Evolutionary conservation across 2,329 filamentous ascomycete species (phyloP).

Genomic region (Pyrenochaeta sp.): DNA sequence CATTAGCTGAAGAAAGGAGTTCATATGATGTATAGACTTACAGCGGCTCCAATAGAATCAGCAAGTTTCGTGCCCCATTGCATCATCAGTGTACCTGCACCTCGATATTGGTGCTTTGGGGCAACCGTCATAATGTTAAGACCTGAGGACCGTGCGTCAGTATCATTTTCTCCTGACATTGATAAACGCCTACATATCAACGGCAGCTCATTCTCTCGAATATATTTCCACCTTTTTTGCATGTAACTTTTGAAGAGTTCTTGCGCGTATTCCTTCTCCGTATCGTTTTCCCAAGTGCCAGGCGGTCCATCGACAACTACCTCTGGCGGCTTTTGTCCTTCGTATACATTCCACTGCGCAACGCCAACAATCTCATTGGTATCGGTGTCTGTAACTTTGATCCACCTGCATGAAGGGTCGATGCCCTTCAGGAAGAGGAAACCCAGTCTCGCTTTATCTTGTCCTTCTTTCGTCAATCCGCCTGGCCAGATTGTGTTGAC

Average conservation of each 20-base stretch:
- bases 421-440: constrained; percentile 6
- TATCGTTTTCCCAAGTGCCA: constrained; percentile 17
- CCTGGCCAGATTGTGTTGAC: constrained; percentile 15
- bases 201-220: constrained; percentile 10
- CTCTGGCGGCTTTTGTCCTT: constrained; percentile 8
- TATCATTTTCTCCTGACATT: not conserved
- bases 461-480: constrained; percentile 7
- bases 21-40: constrained; percentile 3
- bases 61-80: constrained; percentile 8
- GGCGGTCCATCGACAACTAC: constrained; percentile 12
- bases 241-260: constrained; percentile 4
- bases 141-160: constrained; percentile 3
- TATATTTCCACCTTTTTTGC: constrained; percentile 6
- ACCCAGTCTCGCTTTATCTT: constrained; percentile 3
- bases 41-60: constrained; percentile 9
- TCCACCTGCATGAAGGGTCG: constrained; percentile 7
- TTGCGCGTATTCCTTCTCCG: constrained; percentile 18
- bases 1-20: not conserved
- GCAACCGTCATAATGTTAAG: constrained; percentile 12
- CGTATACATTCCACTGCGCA: constrained; percentile 12
- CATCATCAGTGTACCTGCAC: constrained; percentile 11
- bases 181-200: constrained; percentile 9
- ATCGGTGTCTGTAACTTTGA: constrained; percentile 9
- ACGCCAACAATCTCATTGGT: constrained; percentile 15
- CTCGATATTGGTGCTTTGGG: constrained; percentile 7